A percentile compares a stretch with the other conserved stretches of the same genome.
These are phyloP conservation scores for Aspergillus clavatus DNA, from an alignment of 2,329 filamentous ascomycete genomes.

Conservation along the genomic window DNA sequence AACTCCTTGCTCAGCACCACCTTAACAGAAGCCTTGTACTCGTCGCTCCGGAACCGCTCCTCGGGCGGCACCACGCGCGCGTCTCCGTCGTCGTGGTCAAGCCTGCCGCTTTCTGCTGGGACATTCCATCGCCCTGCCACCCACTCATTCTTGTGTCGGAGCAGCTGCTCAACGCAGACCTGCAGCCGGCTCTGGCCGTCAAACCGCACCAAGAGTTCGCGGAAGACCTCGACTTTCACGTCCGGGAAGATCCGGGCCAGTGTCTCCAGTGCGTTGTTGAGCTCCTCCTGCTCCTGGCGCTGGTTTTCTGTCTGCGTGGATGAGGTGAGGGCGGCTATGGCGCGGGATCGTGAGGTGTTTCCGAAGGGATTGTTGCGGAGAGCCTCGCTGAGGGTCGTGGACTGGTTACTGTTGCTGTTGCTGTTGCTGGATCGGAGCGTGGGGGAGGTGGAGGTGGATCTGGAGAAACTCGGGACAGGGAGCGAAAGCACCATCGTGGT, in stretches of 20 bases:
- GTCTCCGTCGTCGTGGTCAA: no score
- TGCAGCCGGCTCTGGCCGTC: constrained; percentile 44
- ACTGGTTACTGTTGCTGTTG: constrained; percentile 19
- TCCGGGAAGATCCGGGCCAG: constrained; percentile 44
- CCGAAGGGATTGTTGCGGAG: constrained; percentile 44
- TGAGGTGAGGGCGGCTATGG: constrained; percentile 14
- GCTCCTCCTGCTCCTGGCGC: constrained; percentile 32
- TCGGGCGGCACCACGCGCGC: constrained; percentile 31
- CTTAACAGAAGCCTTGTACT: constrained; percentile 42
- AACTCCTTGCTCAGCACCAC: constrained; percentile 41
- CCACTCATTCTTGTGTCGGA: constrained; percentile 45
- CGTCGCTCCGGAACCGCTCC: constrained; percentile 41
- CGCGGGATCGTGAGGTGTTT: constrained; percentile 25
- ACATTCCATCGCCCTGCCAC: constrained; percentile 45
- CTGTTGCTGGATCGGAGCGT: constrained; percentile 22
- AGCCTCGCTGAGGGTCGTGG: constrained; percentile 40
- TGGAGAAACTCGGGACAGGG: constrained; percentile 34
- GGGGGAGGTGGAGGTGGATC: constrained; percentile 24
- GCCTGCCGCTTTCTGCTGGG: constrained; percentile 19
- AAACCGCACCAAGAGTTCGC: constrained; percentile 44
- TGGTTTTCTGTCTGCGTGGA: constrained; percentile 26
- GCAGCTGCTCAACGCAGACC: constrained; percentile 45
- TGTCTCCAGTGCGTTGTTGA: constrained; percentile 40
- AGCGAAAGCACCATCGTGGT: constrained; percentile 38
- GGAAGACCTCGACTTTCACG: constrained; percentile 44